phyloP scores from a whole-genome alignment of 2,329 filamentous ascomycete species.

The Fusarium ambrosium region DNA sequence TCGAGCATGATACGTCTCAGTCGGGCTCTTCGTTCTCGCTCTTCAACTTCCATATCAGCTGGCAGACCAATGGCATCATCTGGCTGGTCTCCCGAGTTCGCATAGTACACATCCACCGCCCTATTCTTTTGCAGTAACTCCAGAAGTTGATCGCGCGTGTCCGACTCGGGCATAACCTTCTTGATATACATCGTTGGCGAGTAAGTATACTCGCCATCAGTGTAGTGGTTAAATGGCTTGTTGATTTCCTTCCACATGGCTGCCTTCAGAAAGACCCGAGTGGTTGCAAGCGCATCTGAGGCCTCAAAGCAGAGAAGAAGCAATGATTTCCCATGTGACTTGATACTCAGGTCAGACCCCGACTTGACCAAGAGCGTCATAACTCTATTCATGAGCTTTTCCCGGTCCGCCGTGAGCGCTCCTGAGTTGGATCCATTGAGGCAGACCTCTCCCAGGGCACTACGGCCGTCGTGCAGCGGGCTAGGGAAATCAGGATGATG shows the following conservation, averaged over 20 bases:
- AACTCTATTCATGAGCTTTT: slow-evolving; percentile 69
- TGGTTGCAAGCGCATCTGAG: slow-evolving; percentile 66
- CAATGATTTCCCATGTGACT: slow-evolving; percentile 69
- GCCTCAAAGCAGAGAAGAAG: slow-evolving; percentile 73
- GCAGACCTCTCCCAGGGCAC: slow-evolving; percentile 74
- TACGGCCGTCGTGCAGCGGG: slow-evolving; percentile 71
- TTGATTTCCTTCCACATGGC: slow-evolving; percentile 76
- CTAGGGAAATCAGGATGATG: slow-evolving; percentile 77
- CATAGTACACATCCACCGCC: slow-evolving; percentile 67
- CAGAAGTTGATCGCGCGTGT: slow-evolving; percentile 59
- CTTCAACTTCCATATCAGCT: slow-evolving; percentile 61
- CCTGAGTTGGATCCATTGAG: slow-evolving; percentile 64
- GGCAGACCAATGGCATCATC: slow-evolving; percentile 67
- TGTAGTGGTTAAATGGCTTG: slow-evolving; percentile 69
- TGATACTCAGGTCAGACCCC: slow-evolving; percentile 69
- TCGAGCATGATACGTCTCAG: slow-evolving; percentile 61
- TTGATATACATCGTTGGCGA: slow-evolving; percentile 74
- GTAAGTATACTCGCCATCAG: slow-evolving; percentile 67
- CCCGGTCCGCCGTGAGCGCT: slow-evolving; percentile 60
- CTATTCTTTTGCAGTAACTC: slow-evolving; percentile 65
- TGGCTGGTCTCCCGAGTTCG: slow-evolving; percentile 66
- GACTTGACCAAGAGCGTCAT: slow-evolving; percentile 69
- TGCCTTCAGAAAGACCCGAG: slow-evolving; percentile 70
- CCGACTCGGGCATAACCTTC: slow-evolving; percentile 59
- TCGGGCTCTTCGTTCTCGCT: slow-evolving; percentile 64